These are phyloP conservation scores for Mallotus nudiflorus DNA, from an alignment of 345 rosid species.

Conservation along the genomic window DNA sequence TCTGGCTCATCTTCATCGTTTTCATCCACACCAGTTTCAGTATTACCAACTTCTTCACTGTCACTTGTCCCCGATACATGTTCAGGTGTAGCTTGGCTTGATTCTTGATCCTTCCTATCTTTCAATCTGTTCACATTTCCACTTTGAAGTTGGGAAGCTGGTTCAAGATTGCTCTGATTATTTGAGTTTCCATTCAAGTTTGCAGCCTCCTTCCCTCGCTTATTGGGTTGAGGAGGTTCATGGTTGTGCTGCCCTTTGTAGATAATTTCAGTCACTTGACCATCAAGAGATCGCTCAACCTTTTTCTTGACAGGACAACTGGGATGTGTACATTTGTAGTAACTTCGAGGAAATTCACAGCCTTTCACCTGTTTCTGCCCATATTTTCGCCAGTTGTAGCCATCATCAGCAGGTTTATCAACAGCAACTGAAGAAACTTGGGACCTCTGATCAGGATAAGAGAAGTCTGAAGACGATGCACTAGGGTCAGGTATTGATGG, in stretches of 20 bases:
- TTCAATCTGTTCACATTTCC: slow-evolving; percentile 28
- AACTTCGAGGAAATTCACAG: slow-evolving; percentile 76
- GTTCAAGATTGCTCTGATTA: slow-evolving; percentile 29
- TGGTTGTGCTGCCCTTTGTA: slow-evolving; percentile 87
- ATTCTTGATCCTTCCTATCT: slow-evolving; percentile 58
- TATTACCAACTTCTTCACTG: slow-evolving; percentile 63
- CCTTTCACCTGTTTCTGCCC: slow-evolving; percentile 95
- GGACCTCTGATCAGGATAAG: slow-evolving; percentile 43
- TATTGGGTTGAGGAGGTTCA: slow-evolving; percentile 58
- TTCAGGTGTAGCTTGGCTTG: slow-evolving; percentile 54
- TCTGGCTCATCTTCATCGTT: slow-evolving; percentile 66
- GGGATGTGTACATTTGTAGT: slow-evolving; percentile 75
- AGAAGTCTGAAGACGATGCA: slow-evolving; percentile 29
- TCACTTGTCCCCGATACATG: slow-evolving; percentile 59
- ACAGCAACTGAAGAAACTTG: slow-evolving; percentile 38
- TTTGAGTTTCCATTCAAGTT: slow-evolving; percentile 36
- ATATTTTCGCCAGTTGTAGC: slow-evolving; percentile 87
- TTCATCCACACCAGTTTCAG: slow-evolving; percentile 41
- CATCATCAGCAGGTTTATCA: slow-evolving; percentile 72
- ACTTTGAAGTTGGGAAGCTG: slow-evolving; percentile 34
- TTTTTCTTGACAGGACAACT: slow-evolving; percentile 84
- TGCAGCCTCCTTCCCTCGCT: slow-evolving; percentile 50
- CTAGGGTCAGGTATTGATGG: slow-evolving; percentile 29
- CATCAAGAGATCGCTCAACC: slow-evolving; percentile 73
- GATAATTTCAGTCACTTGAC: slow-evolving; percentile 78